These are phyloP conservation scores for Apiospora saccharicola DNA, from an alignment of 2,329 filamentous ascomycete genomes.

Conservation along the genomic window DNA sequence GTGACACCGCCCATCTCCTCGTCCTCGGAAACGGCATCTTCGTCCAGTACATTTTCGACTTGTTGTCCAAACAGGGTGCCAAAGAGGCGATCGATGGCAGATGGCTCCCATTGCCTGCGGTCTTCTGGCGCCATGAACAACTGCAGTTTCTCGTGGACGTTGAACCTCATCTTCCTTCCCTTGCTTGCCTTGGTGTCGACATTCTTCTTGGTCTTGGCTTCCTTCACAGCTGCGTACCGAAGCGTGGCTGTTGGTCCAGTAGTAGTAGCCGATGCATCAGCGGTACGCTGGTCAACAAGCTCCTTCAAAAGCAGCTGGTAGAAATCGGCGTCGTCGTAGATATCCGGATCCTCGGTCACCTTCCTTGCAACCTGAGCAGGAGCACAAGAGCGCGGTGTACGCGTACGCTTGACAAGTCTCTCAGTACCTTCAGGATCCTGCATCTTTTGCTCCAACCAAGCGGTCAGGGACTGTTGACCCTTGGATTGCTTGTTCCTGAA, in stretches of 20 bases:
- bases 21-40: constrained; percentile 50
- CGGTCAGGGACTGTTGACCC: constrained; percentile 68
- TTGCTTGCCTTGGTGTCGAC: constrained; percentile 96
- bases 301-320: constrained; percentile 94
- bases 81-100: constrained; percentile 80
- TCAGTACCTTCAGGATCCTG: constrained; percentile 56
- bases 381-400: constrained; percentile 78
- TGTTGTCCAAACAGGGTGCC: constrained; percentile 77
- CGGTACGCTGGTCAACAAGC: constrained; percentile 86
- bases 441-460: constrained; percentile 73
- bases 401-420: constrained; percentile 73
- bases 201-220: constrained; percentile 80
- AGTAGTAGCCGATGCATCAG: constrained; percentile 61
- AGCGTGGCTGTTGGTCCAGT: constrained; percentile 59
- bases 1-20: constrained; percentile 58
- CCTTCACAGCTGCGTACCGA: constrained; percentile 73
- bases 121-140: constrained; percentile 98
- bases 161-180: constrained; percentile 91
- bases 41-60: constrained; percentile 68
- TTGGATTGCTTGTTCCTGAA: constrained; percentile 55
- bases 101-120: constrained; percentile 78
- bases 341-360: constrained; percentile 62
- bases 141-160: constrained; percentile 94
- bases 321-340: constrained; percentile 95
- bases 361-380: constrained; percentile 70